These are phyloP conservation scores for Pythium biforme DNA, from an alignment of 352 stramenopile species.

Conservation along the genomic window DNA sequence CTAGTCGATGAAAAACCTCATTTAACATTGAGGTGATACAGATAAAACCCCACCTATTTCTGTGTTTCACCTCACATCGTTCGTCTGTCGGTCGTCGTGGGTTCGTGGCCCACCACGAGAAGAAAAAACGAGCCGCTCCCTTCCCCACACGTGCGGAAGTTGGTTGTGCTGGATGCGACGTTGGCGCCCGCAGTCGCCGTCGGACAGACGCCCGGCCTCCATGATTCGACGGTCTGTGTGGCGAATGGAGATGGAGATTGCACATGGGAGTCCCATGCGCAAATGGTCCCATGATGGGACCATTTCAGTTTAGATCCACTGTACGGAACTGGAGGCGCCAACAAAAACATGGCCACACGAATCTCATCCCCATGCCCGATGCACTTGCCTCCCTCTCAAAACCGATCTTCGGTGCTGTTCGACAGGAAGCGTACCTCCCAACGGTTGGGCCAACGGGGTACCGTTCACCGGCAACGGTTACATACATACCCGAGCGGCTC, in stretches of 20 bases:
- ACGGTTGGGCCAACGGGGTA: too few species aligned
- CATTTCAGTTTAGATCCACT: neutral
- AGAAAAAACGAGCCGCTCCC: neutral
- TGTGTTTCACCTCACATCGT: conserved; percentile 17
- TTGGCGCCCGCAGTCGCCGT: too few species aligned
- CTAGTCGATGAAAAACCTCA: conserved; percentile 21
- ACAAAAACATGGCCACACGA: conserved; percentile 10
- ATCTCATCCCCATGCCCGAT: conserved; percentile 2
- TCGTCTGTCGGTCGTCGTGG: conserved; percentile 1
- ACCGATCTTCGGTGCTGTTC: conserved; percentile 22
- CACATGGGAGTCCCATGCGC: too few species aligned
- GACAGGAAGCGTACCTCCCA: neutral
- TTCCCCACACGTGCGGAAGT: too few species aligned
- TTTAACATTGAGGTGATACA: conserved; percentile 20
- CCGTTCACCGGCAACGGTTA: too few species aligned
- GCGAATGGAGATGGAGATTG: too few species aligned
- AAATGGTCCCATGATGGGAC: too few species aligned
- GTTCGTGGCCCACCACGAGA: neutral
- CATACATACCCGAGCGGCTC: too few species aligned
- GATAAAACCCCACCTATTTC: conserved; percentile 16
- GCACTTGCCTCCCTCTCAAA: conserved; percentile 30
- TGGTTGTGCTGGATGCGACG: too few species aligned
- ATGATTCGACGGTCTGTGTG: too few species aligned
- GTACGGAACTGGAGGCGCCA: too few species aligned
- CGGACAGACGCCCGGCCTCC: too few species aligned